Percentiles rank a stretch among this genome's conserved stretches.
Evolutionary conservation across 805 yeast species (phyloP).

Genomic region (Metschnikowia amazonensis): DNA sequence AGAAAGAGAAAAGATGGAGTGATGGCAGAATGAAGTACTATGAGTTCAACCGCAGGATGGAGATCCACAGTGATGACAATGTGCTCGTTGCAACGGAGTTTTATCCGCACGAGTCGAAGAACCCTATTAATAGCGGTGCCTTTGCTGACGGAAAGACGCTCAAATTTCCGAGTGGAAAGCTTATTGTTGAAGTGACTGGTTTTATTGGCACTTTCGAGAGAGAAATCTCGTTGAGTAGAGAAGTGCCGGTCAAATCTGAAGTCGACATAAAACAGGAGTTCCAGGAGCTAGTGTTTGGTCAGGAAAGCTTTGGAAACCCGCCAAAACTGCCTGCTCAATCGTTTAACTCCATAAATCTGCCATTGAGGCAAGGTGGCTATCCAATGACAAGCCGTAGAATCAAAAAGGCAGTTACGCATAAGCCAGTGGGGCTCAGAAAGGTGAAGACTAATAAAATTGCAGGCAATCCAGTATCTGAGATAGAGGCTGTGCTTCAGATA

Average conservation of each 20-base stretch:
- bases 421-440: constrained; percentile 2
- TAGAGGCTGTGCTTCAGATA: constrained; percentile 6
- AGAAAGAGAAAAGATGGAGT: constrained; percentile 49
- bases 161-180: constrained; percentile 24
- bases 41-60: constrained; percentile 46
- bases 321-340: background rate
- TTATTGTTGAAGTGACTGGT: constrained; percentile 30
- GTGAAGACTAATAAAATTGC: background rate
- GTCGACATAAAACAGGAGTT: background rate
- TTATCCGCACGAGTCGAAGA: constrained; percentile 20
- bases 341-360: background rate
- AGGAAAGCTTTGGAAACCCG: background rate
- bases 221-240: constrained; percentile 25
- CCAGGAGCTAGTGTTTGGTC: background rate
- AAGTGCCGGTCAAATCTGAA: background rate
- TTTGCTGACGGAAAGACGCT: constrained; percentile 23
- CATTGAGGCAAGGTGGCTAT: background rate
- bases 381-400: background rate
- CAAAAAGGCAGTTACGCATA: background rate
- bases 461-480: background rate
- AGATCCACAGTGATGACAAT: constrained; percentile 36
- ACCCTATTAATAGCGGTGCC: constrained; percentile 18
- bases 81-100: constrained; percentile 35
- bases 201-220: constrained; percentile 32
- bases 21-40: constrained; percentile 48